phyloP scores from a whole-genome alignment of 2,329 filamentous ascomycete genomes.

The Alternaria angustiovoidea region DNA sequence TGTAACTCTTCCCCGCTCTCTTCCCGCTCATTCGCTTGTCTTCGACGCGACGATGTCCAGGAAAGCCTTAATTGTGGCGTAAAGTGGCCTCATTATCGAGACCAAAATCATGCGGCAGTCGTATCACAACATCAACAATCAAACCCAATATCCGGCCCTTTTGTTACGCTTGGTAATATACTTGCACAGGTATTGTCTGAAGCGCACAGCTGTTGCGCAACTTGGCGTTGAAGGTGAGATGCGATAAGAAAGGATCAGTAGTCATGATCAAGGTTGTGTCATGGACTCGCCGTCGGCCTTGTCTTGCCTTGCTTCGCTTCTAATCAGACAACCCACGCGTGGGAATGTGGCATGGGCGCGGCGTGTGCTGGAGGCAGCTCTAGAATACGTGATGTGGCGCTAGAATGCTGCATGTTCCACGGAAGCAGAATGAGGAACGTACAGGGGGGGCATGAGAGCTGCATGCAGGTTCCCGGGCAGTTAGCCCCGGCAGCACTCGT shows the following conservation, averaged over 20 bases:
- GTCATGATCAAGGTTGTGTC: background rate
- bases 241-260: background rate
- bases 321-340: background rate
- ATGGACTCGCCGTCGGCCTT: background rate
- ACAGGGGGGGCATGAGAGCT: background rate
- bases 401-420: constrained; percentile 3
- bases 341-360: background rate
- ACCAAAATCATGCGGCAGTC: background rate
- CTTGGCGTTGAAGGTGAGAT: background rate
- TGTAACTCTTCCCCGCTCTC: background rate
- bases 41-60: background rate
- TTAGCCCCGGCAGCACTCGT: constrained; percentile 2
- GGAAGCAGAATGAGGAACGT: constrained; percentile 1
- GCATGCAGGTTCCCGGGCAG: constrained; percentile 5
- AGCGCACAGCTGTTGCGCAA: background rate
- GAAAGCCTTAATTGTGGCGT: background rate
- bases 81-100: background rate
- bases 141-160: background rate
- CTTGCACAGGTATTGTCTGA: background rate
- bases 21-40: background rate
- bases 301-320: background rate
- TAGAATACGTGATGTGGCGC: constrained; percentile 8
- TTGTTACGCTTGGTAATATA: background rate
- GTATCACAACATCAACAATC: no score
- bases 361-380: background rate